A percentile compares a stretch with the other conserved stretches of the same genome.
These are phyloP conservation scores for Annona squamosa DNA, from an alignment of 164 flowering plant species.

Conservation along the genomic window DNA sequence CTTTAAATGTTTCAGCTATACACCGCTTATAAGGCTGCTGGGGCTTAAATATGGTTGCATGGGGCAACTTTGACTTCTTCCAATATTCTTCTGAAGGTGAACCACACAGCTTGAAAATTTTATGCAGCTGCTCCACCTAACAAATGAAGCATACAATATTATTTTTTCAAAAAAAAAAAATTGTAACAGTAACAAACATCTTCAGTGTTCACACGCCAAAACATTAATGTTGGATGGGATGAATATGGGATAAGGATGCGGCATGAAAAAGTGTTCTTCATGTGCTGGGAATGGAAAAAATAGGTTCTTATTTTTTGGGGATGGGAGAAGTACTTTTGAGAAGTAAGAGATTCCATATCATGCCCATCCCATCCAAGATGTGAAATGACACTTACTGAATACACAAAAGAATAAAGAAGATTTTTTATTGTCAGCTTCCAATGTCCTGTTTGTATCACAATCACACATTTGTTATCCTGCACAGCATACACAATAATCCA, in stretches of 20 bases:
- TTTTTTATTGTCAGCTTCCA: not conserved
- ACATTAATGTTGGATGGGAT: not conserved
- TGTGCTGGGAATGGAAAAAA: not conserved
- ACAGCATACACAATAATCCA: not conserved
- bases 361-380: not conserved
- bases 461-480: not conserved
- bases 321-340: not conserved
- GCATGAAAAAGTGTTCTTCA: not conserved
- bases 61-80: slow-evolving; percentile 54
- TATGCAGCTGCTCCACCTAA: slow-evolving; percentile 71
- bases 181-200: no score
- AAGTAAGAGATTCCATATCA: no score
- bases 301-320: no score
- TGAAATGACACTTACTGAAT: not conserved
- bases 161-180: no score
- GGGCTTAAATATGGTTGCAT: slow-evolving; percentile 53
- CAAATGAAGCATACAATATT: not conserved
- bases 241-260: not conserved
- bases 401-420: not conserved
- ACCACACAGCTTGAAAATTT: slow-evolving; percentile 65
- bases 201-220: not conserved
- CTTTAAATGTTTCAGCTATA: slow-evolving; percentile 53
- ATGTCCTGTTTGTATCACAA: not conserved
- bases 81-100: slow-evolving; percentile 67
- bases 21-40: slow-evolving; percentile 54